Base-by-base conservation (phyloP, 345 rosid genomes). In the Fremontodendron californicum region DNA sequence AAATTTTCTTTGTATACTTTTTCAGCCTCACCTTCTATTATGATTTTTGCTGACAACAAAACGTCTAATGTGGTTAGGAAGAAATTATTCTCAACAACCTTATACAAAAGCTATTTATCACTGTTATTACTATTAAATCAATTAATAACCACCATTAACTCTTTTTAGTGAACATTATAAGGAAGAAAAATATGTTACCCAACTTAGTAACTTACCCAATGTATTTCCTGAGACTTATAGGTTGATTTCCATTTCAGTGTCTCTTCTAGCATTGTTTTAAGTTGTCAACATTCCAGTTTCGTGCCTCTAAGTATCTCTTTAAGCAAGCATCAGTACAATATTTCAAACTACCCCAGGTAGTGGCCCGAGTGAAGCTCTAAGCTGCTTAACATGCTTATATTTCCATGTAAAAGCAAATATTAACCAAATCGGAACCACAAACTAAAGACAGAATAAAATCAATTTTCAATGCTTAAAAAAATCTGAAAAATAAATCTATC, bases 21-120 rank as follows among this genome's bases (percentile, higher is more conserved):
- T 42, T 98, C 98, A 15, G 98, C 93, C 83, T 89, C 97, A 49
- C 98, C 92, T 88, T 94, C 98, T 40, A 65, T 79, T 46, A 94
- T 88, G 82, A 94, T 88, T 81, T 94, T 89, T 72, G 74, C 98
- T 94, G 84, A 49, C 23, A 78, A 43, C 13, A 78, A 72, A 75
- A 73, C 9, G 49, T 9, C 58, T 25, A 27, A 42, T 29, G 64
- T 19, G n/a, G 61, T 37, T 37, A 37, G 6, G 40, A 5, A 37
- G 4, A 37, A 37, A 2, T 0, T 2, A 37, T 37, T 37, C 40
- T 37, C 40, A 37, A 37, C 4, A 37, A n/a, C n/a, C n/a, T n/a
- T 4, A 33, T 33, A n/a, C n/a, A n/a, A n/a, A n/a, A n/a, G n/a
- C n/a, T n/a, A n/a, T n/a, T n/a, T n/a, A n/a, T n/a, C n/a, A 37